Base-by-base conservation (phyloP, 371 early-diverging fungal genomes). In the Circinella umbellata region DNA sequence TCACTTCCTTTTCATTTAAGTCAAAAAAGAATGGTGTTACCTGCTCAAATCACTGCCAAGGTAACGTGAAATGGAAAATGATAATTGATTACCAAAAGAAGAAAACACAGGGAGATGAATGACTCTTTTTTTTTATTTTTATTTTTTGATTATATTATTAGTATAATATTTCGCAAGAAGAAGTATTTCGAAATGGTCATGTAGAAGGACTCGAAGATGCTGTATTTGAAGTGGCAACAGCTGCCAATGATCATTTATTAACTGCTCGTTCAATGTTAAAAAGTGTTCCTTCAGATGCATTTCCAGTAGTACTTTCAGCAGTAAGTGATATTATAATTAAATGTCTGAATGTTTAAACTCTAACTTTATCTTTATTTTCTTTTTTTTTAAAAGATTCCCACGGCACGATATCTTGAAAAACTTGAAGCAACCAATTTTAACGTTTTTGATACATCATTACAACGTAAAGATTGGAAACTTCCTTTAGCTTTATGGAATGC, bases 151-250 rank as follows among this genome's bases (percentile, higher is more conserved):
- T 27, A 1, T 27, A 1, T 27, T 59, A 10, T 38, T 78, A 93
- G 93, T 84, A 93, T 72, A 73, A 80, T 27, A 69, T 94, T 20
- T 85, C 90, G 4, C 86, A 92, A 65, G 94, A 95, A 72, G 86
- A 89, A 17, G 77, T 94, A 11, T 89, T 92, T 70, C 89, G 93
- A 55, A 68, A 77, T 15, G 92, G 92, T 27, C 81, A 91, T 1
- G 79, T 81, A 8, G 83, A 86, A 59, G 78, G 85, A 5, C 70
- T 93, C n/a, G 81, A 86, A 37, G 93, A 93, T 73, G 91, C 89
- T 1, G 86, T 93, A 4, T 89, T 92, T 65, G 93, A 93, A 63
- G 86, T 95, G 4, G 95, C 95, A 1, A 92, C 94, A 4, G 81
- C 89, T 10, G 94, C 95, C 9, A 86, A 94, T 75, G 92, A 93